Evolutionary conservation across 257 asterid genomes (phyloP).

Genomic region (Solanum rostratum): DNA sequence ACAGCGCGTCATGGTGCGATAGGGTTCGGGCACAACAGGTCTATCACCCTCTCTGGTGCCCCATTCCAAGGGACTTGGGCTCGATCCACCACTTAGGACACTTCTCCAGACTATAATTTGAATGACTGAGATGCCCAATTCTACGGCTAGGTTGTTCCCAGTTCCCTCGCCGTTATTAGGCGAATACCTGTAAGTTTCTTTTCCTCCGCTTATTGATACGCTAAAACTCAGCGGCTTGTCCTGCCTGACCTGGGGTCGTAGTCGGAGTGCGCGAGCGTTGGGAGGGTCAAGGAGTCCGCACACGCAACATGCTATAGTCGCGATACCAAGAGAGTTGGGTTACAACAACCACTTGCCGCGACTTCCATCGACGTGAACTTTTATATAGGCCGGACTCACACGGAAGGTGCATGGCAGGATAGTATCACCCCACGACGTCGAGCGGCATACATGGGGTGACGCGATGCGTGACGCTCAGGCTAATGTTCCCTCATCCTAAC

Average conservation of each 20-base stretch:
- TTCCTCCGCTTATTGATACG: constrained; percentile 26
- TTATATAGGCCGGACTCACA: fast-evolving
- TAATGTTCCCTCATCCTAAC: no score
- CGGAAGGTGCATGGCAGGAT: no score
- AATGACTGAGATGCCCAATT: constrained; percentile 16
- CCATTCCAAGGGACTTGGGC: neutral
- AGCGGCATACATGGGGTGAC: no score
- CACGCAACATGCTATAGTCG: no score
- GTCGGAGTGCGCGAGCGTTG: fast-evolving
- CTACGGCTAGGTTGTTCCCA: constrained; percentile 43
- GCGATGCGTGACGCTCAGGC: no score
- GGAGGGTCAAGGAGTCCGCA: no score
- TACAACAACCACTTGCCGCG: no score
- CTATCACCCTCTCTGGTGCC: neutral
- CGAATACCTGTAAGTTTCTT: constrained; percentile 55
- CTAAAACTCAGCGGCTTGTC: neutral
- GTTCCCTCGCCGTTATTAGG: constrained; percentile 51
- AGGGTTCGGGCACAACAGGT: neutral
- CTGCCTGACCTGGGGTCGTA: no score
- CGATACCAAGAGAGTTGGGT: no score
- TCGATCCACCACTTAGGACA: neutral
- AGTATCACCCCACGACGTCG: no score
- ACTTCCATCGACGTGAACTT: no score
- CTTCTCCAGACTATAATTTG: neutral
- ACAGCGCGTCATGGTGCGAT: neutral